Conservation (phyloP, 768 basidiomycete genomes). For the Strobilomyces echinocephalus region DNA sequence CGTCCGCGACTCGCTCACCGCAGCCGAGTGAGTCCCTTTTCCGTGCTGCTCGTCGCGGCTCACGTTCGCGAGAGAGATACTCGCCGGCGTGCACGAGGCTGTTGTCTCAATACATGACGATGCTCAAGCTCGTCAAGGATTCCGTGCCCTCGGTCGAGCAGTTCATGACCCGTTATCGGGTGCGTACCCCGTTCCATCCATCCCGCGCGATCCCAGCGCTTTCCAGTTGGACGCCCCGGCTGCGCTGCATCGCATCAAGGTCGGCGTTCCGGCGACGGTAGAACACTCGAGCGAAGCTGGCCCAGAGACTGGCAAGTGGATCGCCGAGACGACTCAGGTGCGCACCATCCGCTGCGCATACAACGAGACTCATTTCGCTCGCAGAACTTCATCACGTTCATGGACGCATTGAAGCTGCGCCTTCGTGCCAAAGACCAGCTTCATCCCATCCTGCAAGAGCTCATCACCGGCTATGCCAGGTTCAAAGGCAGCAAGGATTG, state of each 20-base stretch:
- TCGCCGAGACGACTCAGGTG: slow-evolving; percentile 96
- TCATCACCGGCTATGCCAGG: slow-evolving; percentile 90
- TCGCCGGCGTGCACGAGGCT: slow-evolving; percentile 92
- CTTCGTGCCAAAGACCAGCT: slow-evolving; percentile 96
- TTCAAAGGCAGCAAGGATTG: slow-evolving; percentile 95
- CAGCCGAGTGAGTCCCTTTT: slow-evolving; percentile 71
- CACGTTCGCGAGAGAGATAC: slow-evolving; percentile 58
- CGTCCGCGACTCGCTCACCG: slow-evolving; percentile 86
- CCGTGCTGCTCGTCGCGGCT: slow-evolving; percentile 4
- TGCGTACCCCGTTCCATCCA: slow-evolving; percentile 30
- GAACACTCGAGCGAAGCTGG: slow-evolving; percentile 93
- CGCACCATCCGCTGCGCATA: slow-evolving; percentile 1
- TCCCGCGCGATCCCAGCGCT: neutral
- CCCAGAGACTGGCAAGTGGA: slow-evolving; percentile 92
- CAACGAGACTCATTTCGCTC: neutral
- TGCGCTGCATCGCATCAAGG: slow-evolving; percentile 81
- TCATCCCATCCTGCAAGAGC: slow-evolving; percentile 89
- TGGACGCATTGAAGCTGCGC: slow-evolving; percentile 92
- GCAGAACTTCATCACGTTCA: slow-evolving; percentile 96
- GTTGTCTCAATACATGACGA: slow-evolving; percentile 96
- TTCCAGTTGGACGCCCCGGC: slow-evolving; percentile 90
- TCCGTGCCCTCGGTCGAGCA: slow-evolving; percentile 81
- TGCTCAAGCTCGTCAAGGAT: slow-evolving; percentile 91
- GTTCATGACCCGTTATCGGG: slow-evolving; percentile 87
- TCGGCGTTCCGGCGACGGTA: slow-evolving; percentile 94